Base-by-base conservation (phyloP, 73 alveolate species). In the Stentor coeruleus region DNA sequence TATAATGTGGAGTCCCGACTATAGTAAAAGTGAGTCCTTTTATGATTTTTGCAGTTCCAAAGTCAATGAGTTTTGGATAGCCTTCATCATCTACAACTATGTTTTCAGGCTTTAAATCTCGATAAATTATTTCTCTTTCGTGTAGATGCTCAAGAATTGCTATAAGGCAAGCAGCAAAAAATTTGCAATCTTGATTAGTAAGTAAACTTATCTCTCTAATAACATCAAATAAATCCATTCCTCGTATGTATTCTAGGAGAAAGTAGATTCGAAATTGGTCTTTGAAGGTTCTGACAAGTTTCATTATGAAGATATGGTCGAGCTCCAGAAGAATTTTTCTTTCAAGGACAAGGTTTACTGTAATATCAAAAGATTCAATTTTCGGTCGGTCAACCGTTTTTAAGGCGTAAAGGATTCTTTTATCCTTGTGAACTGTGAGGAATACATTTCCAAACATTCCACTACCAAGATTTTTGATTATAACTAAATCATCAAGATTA, bases 381-480 rank as follows among this genome's bases (percentile, higher is more conserved):
- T 87, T 42, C 28, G 38, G 74, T 36, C 87, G 74, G 0, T 86
- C 76, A 20, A 87, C 87, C n/a, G 90, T 60, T 86, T 87, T 87
- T 0, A 87, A 33, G 4, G 93, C 92, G 86, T 87, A 87, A 39
- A 60, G 38, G 40, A 66, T 66, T 39, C 82, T 75, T 40, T 87
- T 88, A 3, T n/a, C 59, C 76, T 87, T 87, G 58, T 87, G 85
- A 3, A 41, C 58, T 3, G 76, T 89, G 38, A 87, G 73, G 76
- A 73, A 76, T 3, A 87, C 93, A 31, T 40, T 86, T 11, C 93
- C 93, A 76, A 86, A 87, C 59, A 74, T 76, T 14, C 93, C 93
- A 60, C 59, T 28, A 3, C 93, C 93, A 59, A 87, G 86, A 58
- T 74, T 28, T 20, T 55, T 55, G 30, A 83, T 59, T n/a, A 77